Base-by-base conservation (phyloP, 495 filamentous ascomycete genomes). In the Choiromyces venosus region DNA sequence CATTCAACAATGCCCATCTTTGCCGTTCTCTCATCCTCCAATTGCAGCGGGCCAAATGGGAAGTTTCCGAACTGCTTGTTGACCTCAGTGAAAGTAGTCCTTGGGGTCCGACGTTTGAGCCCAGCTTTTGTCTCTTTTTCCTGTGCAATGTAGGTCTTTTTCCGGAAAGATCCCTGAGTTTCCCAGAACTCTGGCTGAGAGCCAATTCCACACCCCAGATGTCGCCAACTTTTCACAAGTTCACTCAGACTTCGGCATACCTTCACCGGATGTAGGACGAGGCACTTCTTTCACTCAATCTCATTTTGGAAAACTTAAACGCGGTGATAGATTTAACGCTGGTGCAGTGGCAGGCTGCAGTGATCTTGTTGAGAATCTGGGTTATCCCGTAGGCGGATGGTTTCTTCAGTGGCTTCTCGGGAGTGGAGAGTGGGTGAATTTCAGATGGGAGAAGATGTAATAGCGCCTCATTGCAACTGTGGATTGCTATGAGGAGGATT, bases 131-230 rank as follows among this genome's bases (percentile, higher is more conserved):
- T 93, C 70, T 88, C 89, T 69, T 99, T 79, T 95, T 91, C 80
- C 93, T 91, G 84, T 97, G 94, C 68, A 99, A 87, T 39, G 95
- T 99, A 29, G 95, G 84, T 64, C 95, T 89, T 83, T 95, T 92
- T 80, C 73, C 76, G 1, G 90, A 87, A 40, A 96, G 86, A 72
- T 86, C 89, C 89, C 97, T 99, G 83, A 95, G 90, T 85, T 99
- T 99, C 77, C 95, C 95, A 67, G 88, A 90, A 66, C 95, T 95
- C 76, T 94, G 84, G 83, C 91, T 93, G 78, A 98, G 88, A 78
- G 94, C 93, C 81, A 97, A 88, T 86, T 99, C 95, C 42, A 98
- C 93, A 83, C 95, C 95, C 95, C 95, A 99, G 76, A 95, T 94
- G 81, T 99, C 95, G 75, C 93, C 93, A 68, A 97, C 86, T 78